Evolutionary conservation across 257 asterid genomes (phyloP).

Genomic region (Cynanchum wilfordii): DNA sequence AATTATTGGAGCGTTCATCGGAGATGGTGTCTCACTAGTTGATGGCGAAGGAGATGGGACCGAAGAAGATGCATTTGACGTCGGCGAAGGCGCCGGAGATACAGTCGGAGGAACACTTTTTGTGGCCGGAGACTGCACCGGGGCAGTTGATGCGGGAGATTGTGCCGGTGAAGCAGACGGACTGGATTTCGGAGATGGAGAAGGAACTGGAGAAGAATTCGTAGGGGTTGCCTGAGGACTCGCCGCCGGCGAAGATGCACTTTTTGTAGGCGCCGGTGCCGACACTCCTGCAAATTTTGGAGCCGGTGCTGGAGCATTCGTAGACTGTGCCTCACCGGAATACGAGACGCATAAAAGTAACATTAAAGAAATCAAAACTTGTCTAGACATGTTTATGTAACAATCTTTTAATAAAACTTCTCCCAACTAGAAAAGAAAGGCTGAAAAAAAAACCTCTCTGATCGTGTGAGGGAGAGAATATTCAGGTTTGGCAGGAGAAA

Average conservation of each 20-base stretch:
- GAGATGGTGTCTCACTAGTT: conserved; percentile 18
- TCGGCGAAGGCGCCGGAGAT: conserved; percentile 34
- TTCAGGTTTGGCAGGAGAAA: conserved; percentile 18
- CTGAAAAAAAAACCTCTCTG: too few relatives aligned
- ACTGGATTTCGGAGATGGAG: conserved; percentile 41
- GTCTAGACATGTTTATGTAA: conserved; percentile 26
- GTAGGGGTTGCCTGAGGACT: conserved; percentile 42
- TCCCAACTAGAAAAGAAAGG: too few relatives aligned
- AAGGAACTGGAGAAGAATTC: conserved; percentile 45
- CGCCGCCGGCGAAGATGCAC: conserved; percentile 25
- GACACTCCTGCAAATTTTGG: conserved; percentile 24
- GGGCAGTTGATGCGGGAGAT: conserved; percentile 33
- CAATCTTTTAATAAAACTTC: too few relatives aligned
- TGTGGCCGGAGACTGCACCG: conserved; percentile 24
- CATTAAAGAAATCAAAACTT: conserved; percentile 26
- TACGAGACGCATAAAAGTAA: conserved; percentile 27
- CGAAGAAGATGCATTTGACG: conserved; percentile 37
- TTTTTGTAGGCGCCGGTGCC: conserved; percentile 27
- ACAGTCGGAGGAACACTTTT: conserved; percentile 12
- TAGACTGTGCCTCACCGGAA: conserved; percentile 40
- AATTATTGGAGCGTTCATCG: conserved; percentile 18
- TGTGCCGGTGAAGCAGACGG: conserved; percentile 42
- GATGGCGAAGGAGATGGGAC: conserved; percentile 44
- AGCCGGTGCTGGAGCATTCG: conserved; percentile 53
- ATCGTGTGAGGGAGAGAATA: conserved; percentile 4